Evolutionary conservation across 2,329 filamentous ascomycete species (phyloP).

Genomic region (Stagonosporopsis rhizophila): DNA sequence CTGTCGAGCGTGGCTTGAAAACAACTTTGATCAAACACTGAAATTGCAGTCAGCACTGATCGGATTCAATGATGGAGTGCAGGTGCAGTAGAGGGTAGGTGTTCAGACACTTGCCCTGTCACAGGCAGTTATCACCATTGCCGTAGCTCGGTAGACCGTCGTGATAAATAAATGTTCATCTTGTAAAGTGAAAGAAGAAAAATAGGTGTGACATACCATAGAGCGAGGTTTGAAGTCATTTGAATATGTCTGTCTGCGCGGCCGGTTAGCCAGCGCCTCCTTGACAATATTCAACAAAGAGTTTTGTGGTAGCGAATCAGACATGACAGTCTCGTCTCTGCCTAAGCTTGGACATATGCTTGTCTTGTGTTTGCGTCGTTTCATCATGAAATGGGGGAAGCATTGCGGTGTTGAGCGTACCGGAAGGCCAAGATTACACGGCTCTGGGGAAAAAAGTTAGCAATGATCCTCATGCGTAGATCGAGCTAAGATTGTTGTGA

Average conservation of each 20-base stretch:
- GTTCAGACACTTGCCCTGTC: constrained; percentile 67
- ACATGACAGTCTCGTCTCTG: constrained; percentile 56
- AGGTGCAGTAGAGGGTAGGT: constrained; percentile 1
- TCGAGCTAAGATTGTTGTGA: constrained; percentile 1
- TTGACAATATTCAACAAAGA: constrained; percentile 24
- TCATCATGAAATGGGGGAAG: constrained; percentile 69
- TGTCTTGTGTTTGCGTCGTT: constrained; percentile 81
- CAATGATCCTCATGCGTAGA: constrained; percentile 6
- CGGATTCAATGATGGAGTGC: background rate
- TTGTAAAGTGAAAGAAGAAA: constrained; percentile 26
- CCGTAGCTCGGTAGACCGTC: constrained; percentile 86
- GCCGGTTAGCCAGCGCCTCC: constrained; percentile 34
- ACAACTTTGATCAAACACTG: background rate
- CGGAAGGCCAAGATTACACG: constrained; percentile 19
- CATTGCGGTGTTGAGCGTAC: constrained; percentile 25
- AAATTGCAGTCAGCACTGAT: constrained; percentile 17
- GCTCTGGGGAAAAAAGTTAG: constrained; percentile 14
- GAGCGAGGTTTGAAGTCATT: background rate
- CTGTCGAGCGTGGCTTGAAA: too few relatives aligned
- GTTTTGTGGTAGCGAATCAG: constrained; percentile 36
- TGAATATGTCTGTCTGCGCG: constrained; percentile 18
- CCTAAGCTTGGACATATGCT: constrained; percentile 93
- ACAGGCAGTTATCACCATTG: constrained; percentile 81
- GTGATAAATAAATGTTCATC: constrained; percentile 66
- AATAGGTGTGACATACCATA: constrained; percentile 20